Evolutionary conservation across 768 basidiomycete genomes (phyloP).

Genomic region (Boletus huronensis): DNA sequence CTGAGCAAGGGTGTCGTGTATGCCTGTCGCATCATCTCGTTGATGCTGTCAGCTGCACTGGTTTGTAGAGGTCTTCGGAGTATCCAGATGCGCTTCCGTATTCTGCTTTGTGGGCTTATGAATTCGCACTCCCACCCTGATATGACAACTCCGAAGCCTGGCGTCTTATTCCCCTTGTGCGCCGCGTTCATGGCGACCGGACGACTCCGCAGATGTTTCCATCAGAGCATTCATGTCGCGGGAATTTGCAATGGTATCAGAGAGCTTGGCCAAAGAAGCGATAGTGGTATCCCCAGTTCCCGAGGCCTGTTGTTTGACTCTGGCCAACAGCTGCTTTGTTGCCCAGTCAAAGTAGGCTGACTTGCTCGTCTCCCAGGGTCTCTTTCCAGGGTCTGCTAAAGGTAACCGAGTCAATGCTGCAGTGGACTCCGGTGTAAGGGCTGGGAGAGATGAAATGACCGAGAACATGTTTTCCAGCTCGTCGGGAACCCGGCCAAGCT

Average conservation of each 20-base stretch:
- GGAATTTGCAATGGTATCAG: conserved; percentile 17
- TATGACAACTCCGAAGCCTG: neutral
- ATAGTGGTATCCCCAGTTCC: conserved; percentile 20
- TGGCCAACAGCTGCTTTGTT: conserved; percentile 47
- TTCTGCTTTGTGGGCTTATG: too few species aligned
- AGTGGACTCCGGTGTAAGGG: conserved; percentile 39
- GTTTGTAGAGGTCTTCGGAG: too few species aligned
- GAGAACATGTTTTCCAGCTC: conserved; percentile 45
- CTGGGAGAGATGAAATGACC: conserved; percentile 47
- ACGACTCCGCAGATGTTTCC: conserved; percentile 5
- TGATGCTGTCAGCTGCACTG: too few species aligned
- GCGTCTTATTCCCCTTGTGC: neutral
- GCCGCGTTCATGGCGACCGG: neutral
- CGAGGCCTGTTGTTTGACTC: conserved; percentile 20
- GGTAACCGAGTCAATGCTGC: conserved; percentile 32
- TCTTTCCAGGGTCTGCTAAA: conserved; percentile 57
- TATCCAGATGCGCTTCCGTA: too few species aligned
- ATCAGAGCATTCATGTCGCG: conserved; percentile 19
- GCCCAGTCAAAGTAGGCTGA: conserved; percentile 81
- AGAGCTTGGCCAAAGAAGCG: conserved; percentile 17
- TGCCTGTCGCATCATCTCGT: too few species aligned
- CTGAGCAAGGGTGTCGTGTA: too few species aligned
- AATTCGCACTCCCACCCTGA: too few species aligned
- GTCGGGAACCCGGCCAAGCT: conserved; percentile 39
- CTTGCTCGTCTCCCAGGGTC: conserved; percentile 73